Evolutionary conservation across 768 basidiomycete genomes (phyloP).

Genomic region (Calocera viscosa): DNA sequence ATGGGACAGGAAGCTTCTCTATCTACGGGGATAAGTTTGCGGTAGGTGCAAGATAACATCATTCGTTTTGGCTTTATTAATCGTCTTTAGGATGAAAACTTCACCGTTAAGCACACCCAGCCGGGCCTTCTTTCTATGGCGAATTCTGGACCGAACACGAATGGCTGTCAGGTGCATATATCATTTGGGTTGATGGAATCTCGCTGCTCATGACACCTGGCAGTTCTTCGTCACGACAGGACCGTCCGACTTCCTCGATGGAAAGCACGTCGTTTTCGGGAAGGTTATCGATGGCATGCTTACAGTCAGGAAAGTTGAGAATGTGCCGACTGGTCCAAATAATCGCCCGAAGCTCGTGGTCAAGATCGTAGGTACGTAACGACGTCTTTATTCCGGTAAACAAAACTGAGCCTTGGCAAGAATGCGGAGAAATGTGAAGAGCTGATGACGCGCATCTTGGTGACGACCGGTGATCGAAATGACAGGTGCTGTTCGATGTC

Average conservation of each 20-base stretch:
- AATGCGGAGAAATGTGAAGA: slow-evolving; percentile 24
- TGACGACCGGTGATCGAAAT: no score
- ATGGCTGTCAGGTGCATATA: slow-evolving; percentile 63
- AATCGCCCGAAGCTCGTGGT: slow-evolving; percentile 80
- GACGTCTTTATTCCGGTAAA: not conserved
- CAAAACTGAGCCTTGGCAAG: slow-evolving; percentile 7
- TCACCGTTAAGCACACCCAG: slow-evolving; percentile 72
- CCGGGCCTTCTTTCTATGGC: slow-evolving; percentile 92
- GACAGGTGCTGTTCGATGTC: no score
- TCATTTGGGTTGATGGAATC: not conserved
- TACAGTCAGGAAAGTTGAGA: slow-evolving; percentile 90
- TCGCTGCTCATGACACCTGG: not conserved
- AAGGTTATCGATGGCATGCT: slow-evolving; percentile 77
- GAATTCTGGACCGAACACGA: slow-evolving; percentile 88
- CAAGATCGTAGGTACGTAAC: slow-evolving; percentile 69
- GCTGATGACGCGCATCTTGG: no score
- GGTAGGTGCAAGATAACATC: slow-evolving; percentile 33
- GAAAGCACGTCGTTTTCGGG: slow-evolving; percentile 88
- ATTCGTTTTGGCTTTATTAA: not conserved
- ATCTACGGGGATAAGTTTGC: slow-evolving; percentile 92
- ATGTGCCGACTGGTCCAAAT: slow-evolving; percentile 82
- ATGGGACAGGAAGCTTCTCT: slow-evolving; percentile 93
- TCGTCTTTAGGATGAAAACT: slow-evolving; percentile 73
- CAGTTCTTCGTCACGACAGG: slow-evolving; percentile 96
- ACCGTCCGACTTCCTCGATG: slow-evolving; percentile 90